phyloP scores from a whole-genome alignment of 768 basidiomycete species.

The Peribolospora baueri region DNA sequence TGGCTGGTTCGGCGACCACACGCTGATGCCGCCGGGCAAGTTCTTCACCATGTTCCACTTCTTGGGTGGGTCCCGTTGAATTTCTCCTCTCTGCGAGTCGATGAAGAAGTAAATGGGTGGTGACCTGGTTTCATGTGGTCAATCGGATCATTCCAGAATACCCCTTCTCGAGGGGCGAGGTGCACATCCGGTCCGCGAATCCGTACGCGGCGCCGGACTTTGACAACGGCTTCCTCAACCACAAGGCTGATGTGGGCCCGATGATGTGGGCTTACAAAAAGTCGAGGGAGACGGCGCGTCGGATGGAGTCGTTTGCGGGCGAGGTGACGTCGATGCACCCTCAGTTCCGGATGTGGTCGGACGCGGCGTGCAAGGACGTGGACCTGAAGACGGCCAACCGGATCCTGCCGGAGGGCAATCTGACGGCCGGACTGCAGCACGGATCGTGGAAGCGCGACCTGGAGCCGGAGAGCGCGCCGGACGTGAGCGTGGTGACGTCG shows the following conservation, averaged over 20 bases:
- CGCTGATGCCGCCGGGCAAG: slow-evolving; percentile 39
- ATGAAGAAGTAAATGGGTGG: background rate
- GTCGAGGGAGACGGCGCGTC: slow-evolving; percentile 8
- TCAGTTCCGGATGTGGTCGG: slow-evolving; percentile 32
- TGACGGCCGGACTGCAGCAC: background rate
- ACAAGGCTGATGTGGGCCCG: slow-evolving; percentile 9
- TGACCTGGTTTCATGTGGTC: slow-evolving; percentile 2
- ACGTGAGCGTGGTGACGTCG: background rate
- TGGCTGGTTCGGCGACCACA: slow-evolving; percentile 46
- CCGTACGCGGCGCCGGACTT: slow-evolving; percentile 6
- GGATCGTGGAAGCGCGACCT: too few relatives aligned
- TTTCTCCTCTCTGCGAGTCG: slow-evolving; percentile 6
- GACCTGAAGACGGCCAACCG: slow-evolving; percentile 44
- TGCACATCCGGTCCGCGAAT: slow-evolving; percentile 10
- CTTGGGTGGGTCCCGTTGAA: background rate
- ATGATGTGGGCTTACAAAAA: slow-evolving; percentile 8
- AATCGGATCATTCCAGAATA: background rate
- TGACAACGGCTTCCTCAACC: slow-evolving; percentile 6
- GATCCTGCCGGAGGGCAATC: slow-evolving; percentile 23
- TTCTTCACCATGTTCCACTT: slow-evolving; percentile 26
- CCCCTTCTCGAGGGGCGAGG: slow-evolving; percentile 6
- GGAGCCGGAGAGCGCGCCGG: background rate
- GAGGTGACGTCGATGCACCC: slow-evolving; percentile 8
- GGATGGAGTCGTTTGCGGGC: slow-evolving; percentile 7
- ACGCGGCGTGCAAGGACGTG: slow-evolving; percentile 36